A percentile compares a stretch with the other conserved stretches of the same genome.
Conservation (phyloP, 2,329 filamentous ascomycete species). For the Didymella exigua region DNA sequence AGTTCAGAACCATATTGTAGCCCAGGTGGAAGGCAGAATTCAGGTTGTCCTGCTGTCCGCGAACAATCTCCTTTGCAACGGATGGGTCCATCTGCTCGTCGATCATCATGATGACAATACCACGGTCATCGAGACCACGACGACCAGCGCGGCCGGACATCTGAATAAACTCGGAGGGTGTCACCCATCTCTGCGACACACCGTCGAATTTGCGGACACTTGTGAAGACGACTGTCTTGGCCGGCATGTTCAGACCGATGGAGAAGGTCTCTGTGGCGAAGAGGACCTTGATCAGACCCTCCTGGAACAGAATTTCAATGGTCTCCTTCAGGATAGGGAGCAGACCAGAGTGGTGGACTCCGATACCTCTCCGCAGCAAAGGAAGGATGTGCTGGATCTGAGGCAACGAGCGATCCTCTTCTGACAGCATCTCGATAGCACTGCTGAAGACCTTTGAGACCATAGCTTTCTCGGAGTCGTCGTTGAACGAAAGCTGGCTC, state of each 20-base stretch:
- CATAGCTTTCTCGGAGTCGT: constrained; percentile 93
- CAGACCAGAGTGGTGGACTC: constrained; percentile 94
- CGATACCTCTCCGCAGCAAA: constrained; percentile 86
- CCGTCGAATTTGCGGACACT: constrained; percentile 96
- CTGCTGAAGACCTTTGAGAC: constrained; percentile 92
- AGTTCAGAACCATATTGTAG: constrained; percentile 98
- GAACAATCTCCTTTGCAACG: constrained; percentile 92
- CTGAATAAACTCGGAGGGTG: constrained; percentile 95
- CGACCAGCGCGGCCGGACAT: constrained; percentile 98
- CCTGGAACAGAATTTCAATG: constrained; percentile 98
- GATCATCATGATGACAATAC: constrained; percentile 99
- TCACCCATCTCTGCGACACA: constrained; percentile 77
- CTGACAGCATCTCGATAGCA: constrained; percentile 88
- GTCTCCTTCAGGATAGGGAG: constrained; percentile 97
- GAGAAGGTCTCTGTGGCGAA: constrained; percentile 99
- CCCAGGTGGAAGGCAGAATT: constrained; percentile 98
- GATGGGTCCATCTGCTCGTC: constrained; percentile 94
- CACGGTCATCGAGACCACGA: constrained; percentile 94
- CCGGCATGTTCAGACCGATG: constrained; percentile 98
- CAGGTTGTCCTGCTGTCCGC: constrained; percentile 93
- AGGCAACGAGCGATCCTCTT: constrained; percentile 85
- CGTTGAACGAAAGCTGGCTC: constrained; percentile 89
- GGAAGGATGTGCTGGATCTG: constrained; percentile 92
- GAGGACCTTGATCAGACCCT: constrained; percentile 95
- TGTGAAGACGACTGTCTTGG: constrained; percentile 98